Evolutionary conservation across 345 rosid species (phyloP).

Genomic region (Leavenworthia alabamica): DNA sequence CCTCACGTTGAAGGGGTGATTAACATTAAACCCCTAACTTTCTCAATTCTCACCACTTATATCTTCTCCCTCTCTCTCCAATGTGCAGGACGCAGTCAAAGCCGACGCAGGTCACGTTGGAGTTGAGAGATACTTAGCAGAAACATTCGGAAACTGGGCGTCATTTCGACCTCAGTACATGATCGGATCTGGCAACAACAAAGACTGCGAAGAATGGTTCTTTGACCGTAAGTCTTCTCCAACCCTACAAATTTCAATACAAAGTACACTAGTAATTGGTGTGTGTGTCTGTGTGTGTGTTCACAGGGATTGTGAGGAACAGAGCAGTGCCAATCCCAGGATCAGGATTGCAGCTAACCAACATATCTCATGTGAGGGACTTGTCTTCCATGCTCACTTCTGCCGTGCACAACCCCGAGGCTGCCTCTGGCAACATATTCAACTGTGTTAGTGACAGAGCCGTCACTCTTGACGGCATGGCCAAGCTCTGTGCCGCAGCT

Average conservation of each 20-base stretch:
- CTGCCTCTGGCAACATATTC: slow-evolving; percentile 64
- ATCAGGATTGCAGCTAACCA: slow-evolving; percentile 85
- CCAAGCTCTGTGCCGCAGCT: slow-evolving; percentile 83
- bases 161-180: slow-evolving; percentile 86
- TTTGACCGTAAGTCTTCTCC: slow-evolving; percentile 53
- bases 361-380: slow-evolving; percentile 75
- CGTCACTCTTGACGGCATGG: slow-evolving; percentile 90
- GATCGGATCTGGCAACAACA: slow-evolving; percentile 97
- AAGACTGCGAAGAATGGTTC: slow-evolving; percentile 99
- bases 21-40: background rate
- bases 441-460: slow-evolving; percentile 90
- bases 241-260: background rate
- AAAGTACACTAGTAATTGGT: background rate
- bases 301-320: slow-evolving; percentile 72
- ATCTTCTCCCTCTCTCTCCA: slow-evolving; percentile 6
- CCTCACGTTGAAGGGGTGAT: slow-evolving; percentile 94
- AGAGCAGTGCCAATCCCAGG: slow-evolving; percentile 93
- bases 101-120: slow-evolving; percentile 78
- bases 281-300: too few relatives aligned
- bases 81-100: slow-evolving; percentile 69
- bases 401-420: slow-evolving; percentile 67
- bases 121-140: slow-evolving; percentile 79
- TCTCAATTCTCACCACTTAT: background rate
- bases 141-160: slow-evolving; percentile 58
- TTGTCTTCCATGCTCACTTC: slow-evolving; percentile 79